Evolutionary conservation across 176 grass and related monocot species (phyloP).

Genomic region (Lolium perenne): DNA sequence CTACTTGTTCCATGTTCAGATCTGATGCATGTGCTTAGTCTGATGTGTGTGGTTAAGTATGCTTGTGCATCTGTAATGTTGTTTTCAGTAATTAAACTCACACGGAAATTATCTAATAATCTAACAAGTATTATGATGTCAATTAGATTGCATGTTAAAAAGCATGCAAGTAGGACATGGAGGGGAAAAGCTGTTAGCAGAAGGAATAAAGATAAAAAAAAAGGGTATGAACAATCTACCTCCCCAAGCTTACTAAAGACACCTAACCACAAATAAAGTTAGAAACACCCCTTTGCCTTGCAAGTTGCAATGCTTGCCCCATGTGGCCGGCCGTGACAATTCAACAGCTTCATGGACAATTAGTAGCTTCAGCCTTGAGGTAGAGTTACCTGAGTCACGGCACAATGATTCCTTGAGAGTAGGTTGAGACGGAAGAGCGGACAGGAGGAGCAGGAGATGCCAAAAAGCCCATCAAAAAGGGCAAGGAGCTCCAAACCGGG

Average conservation of each 20-base stretch:
- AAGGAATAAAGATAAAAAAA: slow-evolving; percentile 12
- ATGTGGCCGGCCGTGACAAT: not conserved
- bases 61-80: no score
- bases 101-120: no score
- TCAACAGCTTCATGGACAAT: not conserved
- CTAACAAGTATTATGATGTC: no score
- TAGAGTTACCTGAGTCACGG: not conserved
- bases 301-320: not conserved
- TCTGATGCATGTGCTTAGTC: no score
- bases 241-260: no score
- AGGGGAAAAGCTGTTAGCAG: slow-evolving; percentile 4
- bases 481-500: not conserved
- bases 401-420: not conserved
- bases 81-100: no score
- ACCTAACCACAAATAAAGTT: not conserved
- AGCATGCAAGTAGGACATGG: slow-evolving; percentile 1
- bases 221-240: no score
- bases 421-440: not conserved
- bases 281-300: not conserved
- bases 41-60: no score
- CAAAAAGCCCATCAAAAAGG: slow-evolving; percentile 40
- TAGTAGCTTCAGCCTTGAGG: not conserved
- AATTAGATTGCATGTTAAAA: not conserved
- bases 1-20: no score
- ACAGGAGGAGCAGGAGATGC: slow-evolving; percentile 24